phyloP scores from a whole-genome alignment of 805 yeast species.

The Schwanniomyces yamadae region DNA sequence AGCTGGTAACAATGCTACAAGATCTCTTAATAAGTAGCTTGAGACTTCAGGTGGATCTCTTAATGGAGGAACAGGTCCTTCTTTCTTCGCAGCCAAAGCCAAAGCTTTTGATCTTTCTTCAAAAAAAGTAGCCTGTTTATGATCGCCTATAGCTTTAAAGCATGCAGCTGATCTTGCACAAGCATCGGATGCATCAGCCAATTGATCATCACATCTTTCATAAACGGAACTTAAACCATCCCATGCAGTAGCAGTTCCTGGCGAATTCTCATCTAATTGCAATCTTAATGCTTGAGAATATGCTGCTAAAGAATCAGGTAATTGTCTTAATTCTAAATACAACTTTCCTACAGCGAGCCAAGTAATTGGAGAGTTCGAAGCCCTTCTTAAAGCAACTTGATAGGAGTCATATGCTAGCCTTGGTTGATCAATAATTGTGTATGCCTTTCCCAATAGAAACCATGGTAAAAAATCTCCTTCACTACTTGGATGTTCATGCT shows the following conservation, averaged over 20 bases:
- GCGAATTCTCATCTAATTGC: conserved; percentile 46
- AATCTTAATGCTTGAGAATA: conserved; percentile 62
- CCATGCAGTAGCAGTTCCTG: conserved; percentile 60
- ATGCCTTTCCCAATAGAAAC: conserved; percentile 54
- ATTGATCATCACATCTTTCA: conserved; percentile 61
- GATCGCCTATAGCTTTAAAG: conserved; percentile 47
- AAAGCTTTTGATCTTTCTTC: conserved; percentile 46
- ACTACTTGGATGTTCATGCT: conserved; percentile 16
- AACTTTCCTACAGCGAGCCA: conserved; percentile 69
- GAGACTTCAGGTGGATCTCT: conserved; percentile 52
- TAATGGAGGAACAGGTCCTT: conserved; percentile 44
- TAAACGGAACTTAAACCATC: conserved; percentile 63
- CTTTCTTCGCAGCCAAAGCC: conserved; percentile 41
- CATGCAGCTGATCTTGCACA: conserved; percentile 51
- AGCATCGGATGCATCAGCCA: conserved; percentile 60
- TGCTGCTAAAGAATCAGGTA: conserved; percentile 66
- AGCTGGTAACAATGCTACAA: conserved; percentile 41
- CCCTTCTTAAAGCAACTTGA: conserved; percentile 53
- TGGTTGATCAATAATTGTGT: conserved; percentile 45
- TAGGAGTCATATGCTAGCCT: conserved; percentile 54
- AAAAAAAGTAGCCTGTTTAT: conserved; percentile 37
- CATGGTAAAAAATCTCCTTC: conserved; percentile 58
- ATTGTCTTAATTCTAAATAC: conserved; percentile 56
- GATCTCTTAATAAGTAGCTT: conserved; percentile 36
- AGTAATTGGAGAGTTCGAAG: conserved; percentile 54